Evolutionary conservation across 768 basidiomycete species (phyloP).

Genomic region (Tremella yokohamensis): DNA sequence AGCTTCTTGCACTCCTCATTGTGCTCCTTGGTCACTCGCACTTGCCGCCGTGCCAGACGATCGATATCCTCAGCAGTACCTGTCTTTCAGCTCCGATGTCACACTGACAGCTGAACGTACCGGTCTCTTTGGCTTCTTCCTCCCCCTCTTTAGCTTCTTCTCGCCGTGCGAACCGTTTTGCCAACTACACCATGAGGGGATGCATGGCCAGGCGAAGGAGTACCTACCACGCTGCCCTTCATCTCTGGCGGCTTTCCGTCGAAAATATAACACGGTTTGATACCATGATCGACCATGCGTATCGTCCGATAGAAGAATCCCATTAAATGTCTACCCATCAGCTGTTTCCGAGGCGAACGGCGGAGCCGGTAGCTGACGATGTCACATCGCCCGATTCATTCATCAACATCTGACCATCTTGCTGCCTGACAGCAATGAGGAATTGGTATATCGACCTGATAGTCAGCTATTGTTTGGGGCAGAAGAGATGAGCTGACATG

Average conservation of each 20-base stretch:
- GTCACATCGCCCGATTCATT: slow-evolving; percentile 98
- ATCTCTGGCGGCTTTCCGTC: slow-evolving; percentile 97
- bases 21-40: slow-evolving; percentile 91
- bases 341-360: neutral
- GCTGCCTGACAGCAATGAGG: slow-evolving; percentile 92
- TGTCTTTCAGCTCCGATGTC: slow-evolving; percentile 21
- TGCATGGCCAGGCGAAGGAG: neutral
- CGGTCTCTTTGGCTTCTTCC: slow-evolving; percentile 94
- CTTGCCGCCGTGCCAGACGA: slow-evolving; percentile 79
- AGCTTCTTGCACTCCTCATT: slow-evolving; percentile 90
- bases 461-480: slow-evolving; percentile 1
- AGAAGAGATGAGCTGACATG: slow-evolving; percentile 42
- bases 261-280: slow-evolving; percentile 96
- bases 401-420: slow-evolving; percentile 91
- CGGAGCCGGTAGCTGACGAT: slow-evolving; percentile 53
- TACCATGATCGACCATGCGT: slow-evolving; percentile 95
- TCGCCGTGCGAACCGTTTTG: slow-evolving; percentile 85
- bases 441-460: slow-evolving; percentile 61
- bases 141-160: slow-evolving; percentile 92
- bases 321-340: slow-evolving; percentile 78
- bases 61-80: slow-evolving; percentile 91
- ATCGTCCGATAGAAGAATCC: slow-evolving; percentile 98
- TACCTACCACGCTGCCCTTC: slow-evolving; percentile 90
- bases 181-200: slow-evolving; percentile 60
- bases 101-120: slow-evolving; percentile 49